phyloP scores from a whole-genome alignment of 116 monocot species.

The Iris pallida region DNA sequence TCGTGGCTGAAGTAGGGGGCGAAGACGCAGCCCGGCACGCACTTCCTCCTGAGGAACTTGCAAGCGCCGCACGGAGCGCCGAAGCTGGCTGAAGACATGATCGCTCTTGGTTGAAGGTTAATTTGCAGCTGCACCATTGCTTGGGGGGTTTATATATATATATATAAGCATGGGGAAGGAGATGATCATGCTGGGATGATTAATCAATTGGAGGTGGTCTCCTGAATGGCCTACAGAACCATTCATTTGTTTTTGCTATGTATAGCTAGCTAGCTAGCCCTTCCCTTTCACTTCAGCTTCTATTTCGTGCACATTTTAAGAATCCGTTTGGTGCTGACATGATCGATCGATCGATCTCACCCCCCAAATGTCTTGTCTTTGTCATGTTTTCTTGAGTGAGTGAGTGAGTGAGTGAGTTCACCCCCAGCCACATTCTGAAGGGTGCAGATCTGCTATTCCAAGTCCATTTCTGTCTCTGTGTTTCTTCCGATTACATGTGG shows the following conservation, averaged over 20 bases:
- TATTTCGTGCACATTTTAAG: conserved; percentile 7
- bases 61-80: conserved; percentile 90
- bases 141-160: conserved; percentile 35
- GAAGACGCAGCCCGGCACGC: conserved; percentile 66
- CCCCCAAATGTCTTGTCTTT: no score
- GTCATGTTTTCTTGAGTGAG: no score
- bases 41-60: conserved; percentile 92
- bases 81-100: conserved; percentile 47
- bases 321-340: conserved; percentile 21
- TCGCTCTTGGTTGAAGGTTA: neutral
- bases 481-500: no score
- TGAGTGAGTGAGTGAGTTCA: no score
- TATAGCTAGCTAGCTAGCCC: no score
- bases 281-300: conserved; percentile 6
- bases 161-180: conserved; percentile 1
- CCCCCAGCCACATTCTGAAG: no score
- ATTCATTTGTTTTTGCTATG: neutral
- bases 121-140: neutral
- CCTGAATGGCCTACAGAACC: conserved; percentile 47
- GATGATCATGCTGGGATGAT: conserved; percentile 20
- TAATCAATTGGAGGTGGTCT: conserved; percentile 53
- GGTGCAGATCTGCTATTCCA: no score
- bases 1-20: conserved; percentile 90
- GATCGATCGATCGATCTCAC: no score
- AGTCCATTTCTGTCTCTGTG: no score